Percentiles rank a stretch among this genome's conserved stretches.
Evolutionary conservation across 2,329 filamentous ascomycete genomes (phyloP).

Genomic region (Alternaria sp.): DNA sequence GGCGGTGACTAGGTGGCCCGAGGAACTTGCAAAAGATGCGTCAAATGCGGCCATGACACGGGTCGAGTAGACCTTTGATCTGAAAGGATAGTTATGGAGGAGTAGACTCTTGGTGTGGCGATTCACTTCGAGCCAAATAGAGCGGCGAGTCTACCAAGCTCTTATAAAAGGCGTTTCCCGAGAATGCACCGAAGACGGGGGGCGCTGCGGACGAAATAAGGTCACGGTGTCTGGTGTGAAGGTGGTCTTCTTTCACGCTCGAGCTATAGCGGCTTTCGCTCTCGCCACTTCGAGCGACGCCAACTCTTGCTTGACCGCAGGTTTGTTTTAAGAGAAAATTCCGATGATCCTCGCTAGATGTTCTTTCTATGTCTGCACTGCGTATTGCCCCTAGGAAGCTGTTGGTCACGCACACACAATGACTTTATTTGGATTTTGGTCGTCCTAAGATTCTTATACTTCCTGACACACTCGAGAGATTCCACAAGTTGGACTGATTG

Average conservation of each 20-base stretch:
- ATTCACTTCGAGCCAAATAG: neutral
- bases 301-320: neutral
- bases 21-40: neutral
- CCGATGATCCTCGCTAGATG: neutral
- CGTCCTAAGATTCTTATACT: neutral
- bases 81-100: neutral
- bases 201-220: neutral
- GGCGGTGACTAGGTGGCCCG: neutral
- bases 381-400: neutral
- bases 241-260: neutral
- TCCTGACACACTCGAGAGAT: neutral
- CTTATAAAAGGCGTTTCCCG: neutral
- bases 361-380: neutral
- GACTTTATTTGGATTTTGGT: neutral
- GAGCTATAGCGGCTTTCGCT: neutral
- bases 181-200: neutral
- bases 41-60: neutral
- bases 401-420: neutral
- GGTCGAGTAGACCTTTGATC: neutral
- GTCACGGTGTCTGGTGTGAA: neutral
- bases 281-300: neutral
- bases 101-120: neutral
- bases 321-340: no score
- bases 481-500: neutral
- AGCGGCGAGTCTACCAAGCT: neutral